Conservation (phyloP, 768 basidiomycete genomes). For the Favolaschia claudopus region DNA sequence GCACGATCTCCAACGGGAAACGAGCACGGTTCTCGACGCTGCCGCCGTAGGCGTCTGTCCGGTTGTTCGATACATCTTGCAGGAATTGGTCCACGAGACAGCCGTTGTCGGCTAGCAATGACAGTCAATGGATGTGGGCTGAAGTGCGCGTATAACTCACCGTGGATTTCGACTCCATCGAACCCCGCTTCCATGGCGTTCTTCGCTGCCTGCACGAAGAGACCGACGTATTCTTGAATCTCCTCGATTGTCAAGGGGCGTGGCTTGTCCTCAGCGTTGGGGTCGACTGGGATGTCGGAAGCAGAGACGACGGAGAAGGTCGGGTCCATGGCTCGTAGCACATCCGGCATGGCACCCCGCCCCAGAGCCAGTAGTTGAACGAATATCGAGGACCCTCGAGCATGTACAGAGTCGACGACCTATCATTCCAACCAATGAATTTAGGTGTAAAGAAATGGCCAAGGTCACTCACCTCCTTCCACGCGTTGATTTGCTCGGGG, state of each 20-base stretch:
- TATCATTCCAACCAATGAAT: constrained; percentile 9
- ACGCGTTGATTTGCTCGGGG: constrained; percentile 49
- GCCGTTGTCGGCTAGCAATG: constrained; percentile 25
- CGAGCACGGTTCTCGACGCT: constrained; percentile 54
- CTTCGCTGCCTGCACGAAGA: constrained; percentile 39
- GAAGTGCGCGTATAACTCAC: constrained; percentile 1
- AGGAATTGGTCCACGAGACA: constrained; percentile 53
- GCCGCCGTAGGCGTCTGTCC: constrained; percentile 62
- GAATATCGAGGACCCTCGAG: constrained; percentile 52
- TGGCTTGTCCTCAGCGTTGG: constrained; percentile 22
- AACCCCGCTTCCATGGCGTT: constrained; percentile 45
- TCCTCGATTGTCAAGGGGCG: constrained; percentile 33
- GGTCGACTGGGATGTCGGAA: constrained; percentile 27
- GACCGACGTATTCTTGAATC: constrained; percentile 38
- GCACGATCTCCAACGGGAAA: constrained; percentile 51
- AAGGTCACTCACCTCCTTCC: constrained; percentile 44
- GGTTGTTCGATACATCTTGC: constrained; percentile 47
- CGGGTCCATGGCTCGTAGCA: constrained; percentile 37
- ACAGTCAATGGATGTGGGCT: neutral
- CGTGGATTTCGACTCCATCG: constrained; percentile 44
- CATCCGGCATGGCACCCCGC: constrained; percentile 30
- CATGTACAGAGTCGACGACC: constrained; percentile 57
- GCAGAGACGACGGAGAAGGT: constrained; percentile 30
- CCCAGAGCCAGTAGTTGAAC: constrained; percentile 57
- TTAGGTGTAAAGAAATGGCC: neutral